These are phyloP conservation scores for Blastobotrys serpentis DNA, from an alignment of 1,139 yeast species.

Conservation along the genomic window DNA sequence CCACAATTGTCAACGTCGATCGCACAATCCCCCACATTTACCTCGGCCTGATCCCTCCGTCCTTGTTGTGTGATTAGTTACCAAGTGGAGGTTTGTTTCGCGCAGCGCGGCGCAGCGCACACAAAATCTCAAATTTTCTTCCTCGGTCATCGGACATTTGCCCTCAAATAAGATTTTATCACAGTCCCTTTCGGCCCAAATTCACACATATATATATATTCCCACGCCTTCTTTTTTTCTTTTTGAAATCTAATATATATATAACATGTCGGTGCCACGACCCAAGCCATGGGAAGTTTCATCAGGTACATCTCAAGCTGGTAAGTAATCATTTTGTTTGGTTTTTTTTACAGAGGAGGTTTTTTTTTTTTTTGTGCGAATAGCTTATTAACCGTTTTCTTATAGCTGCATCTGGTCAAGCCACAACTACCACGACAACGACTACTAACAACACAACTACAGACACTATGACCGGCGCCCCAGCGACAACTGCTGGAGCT, in stretches of 20 bases:
- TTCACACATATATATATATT: not conserved
- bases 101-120: not conserved
- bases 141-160: not conserved
- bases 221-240: not conserved
- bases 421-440: too few relatives aligned
- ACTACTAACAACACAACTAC: too few relatives aligned
- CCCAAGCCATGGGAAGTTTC: slow-evolving; percentile 78
- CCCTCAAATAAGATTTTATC: not conserved
- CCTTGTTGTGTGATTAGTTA: not conserved
- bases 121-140: slow-evolving; percentile 4
- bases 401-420: slow-evolving; percentile 23
- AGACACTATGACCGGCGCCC: too few relatives aligned
- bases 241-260: not conserved
- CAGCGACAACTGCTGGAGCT: too few relatives aligned
- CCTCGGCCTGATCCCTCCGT: not conserved
- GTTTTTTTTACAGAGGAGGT: too few relatives aligned
- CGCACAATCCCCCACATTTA: not conserved
- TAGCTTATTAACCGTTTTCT: slow-evolving; percentile 27
- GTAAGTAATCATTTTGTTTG: slow-evolving; percentile 31
- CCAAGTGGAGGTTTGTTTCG: not conserved
- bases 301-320: slow-evolving; percentile 41
- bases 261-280: slow-evolving; percentile 49
- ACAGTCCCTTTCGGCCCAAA: not conserved
- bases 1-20: too few relatives aligned
- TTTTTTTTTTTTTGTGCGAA: too few relatives aligned